Conservation (phyloP, 495 filamentous ascomycete genomes). For the Echria macrotheca region DNA sequence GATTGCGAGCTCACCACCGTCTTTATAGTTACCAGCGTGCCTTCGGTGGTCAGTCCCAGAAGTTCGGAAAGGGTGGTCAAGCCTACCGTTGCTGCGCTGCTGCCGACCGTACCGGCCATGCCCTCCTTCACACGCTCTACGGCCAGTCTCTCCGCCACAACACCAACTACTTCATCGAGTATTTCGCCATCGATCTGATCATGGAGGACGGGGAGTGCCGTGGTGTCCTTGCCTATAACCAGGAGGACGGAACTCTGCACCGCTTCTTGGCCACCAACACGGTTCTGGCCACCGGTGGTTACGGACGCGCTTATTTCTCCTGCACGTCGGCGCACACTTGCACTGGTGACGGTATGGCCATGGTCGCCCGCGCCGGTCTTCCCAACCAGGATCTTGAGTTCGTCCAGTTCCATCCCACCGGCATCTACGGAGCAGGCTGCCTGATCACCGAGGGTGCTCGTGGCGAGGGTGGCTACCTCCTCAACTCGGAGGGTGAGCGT, state of each 20-base stretch:
- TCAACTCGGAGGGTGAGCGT: conserved; percentile 94
- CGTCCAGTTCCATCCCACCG: conserved; percentile 98
- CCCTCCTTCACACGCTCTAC: conserved; percentile 94
- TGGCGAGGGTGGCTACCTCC: conserved; percentile 95
- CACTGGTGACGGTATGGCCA: conserved; percentile 97
- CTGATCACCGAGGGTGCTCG: conserved; percentile 97
- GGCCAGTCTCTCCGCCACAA: conserved; percentile 95
- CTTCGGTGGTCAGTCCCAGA: conserved; percentile 93
- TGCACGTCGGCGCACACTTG: conserved; percentile 97
- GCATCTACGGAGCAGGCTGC: conserved; percentile 98
- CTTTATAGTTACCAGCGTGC: conserved; percentile 80
- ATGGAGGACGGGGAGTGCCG: conserved; percentile 96
- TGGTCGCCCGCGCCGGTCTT: conserved; percentile 95
- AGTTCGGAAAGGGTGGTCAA: conserved; percentile 93
- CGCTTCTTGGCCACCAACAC: conserved; percentile 94
- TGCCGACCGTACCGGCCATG: conserved; percentile 92
- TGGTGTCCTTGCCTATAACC: conserved; percentile 94
- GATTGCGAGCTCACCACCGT: too few species aligned
- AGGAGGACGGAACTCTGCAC: conserved; percentile 96
- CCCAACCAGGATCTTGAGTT: conserved; percentile 99
- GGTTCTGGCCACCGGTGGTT: conserved; percentile 91
- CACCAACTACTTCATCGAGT: conserved; percentile 99
- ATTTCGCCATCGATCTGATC: conserved; percentile 90
- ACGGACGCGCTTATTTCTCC: conserved; percentile 94
- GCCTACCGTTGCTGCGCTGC: conserved; percentile 94